Evolutionary conservation across 768 basidiomycete genomes (phyloP).

Genomic region (Trametes villosa): DNA sequence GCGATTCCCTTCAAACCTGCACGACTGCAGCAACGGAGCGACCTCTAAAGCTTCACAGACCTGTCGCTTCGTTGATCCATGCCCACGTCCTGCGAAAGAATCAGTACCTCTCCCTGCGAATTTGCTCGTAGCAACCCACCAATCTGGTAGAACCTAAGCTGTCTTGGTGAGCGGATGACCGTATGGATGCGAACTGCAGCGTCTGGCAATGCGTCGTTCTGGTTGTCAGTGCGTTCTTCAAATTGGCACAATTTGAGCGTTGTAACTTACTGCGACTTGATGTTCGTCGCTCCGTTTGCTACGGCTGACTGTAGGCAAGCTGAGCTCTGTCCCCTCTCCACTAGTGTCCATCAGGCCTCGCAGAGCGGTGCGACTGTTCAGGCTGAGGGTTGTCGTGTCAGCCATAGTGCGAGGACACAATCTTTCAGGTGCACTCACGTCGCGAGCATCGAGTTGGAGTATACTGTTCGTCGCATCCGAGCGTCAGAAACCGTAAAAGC

Average conservation of each 20-base stretch:
- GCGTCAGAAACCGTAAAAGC: no score
- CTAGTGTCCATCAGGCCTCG: conserved; percentile 9
- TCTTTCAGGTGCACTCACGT: not conserved
- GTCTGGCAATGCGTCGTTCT: not conserved
- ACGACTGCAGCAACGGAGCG: not conserved
- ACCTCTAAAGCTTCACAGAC: no score
- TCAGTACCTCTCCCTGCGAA: no score
- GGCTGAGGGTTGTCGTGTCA: not conserved
- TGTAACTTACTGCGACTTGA: not conserved
- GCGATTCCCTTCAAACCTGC: not conserved
- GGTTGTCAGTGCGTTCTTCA: not conserved
- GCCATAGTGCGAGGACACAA: not conserved
- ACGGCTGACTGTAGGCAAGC: not conserved
- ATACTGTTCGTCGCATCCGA: no score
- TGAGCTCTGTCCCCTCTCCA: not conserved
- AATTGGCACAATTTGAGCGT: not conserved
- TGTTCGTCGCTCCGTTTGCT: not conserved
- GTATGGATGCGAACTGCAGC: not conserved
- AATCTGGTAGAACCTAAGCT: no score
- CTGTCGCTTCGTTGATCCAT: no score
- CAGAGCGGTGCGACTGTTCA: conserved; percentile 11
- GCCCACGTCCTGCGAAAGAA: no score
- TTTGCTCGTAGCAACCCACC: no score
- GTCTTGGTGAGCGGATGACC: not conserved
- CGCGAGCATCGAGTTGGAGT: conserved; percentile 21